phyloP scores from a whole-genome alignment of 768 basidiomycete species.

The Agaricus blazei region DNA sequence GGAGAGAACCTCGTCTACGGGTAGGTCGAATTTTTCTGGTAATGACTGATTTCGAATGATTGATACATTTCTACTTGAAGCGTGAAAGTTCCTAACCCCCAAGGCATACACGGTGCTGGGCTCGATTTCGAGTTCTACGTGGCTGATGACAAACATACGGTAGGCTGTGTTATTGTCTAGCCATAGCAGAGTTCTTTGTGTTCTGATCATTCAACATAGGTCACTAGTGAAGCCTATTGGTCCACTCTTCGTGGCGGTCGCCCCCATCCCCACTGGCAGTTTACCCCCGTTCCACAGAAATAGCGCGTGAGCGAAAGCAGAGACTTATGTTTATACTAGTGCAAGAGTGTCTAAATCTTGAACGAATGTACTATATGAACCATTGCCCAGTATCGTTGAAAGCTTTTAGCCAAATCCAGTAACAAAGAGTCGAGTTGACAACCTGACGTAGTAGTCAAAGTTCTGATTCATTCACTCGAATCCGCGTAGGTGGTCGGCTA shows the following conservation, averaged over 20 bases:
- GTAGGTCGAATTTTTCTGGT: not conserved
- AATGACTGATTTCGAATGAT: not conserved
- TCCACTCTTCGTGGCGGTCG: not conserved
- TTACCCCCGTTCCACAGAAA: not conserved
- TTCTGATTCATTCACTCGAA: no score
- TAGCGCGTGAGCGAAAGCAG: not conserved
- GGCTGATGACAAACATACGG: not conserved
- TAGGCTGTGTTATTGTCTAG: not conserved
- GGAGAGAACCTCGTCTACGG: not conserved
- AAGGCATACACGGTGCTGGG: not conserved
- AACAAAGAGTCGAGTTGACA: no score
- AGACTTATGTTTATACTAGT: not conserved
- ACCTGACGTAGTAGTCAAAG: no score
- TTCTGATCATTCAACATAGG: not conserved
- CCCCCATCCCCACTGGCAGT: conserved; percentile 2
- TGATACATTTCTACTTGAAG: not conserved
- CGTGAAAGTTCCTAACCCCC: not conserved
- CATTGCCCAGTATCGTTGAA: no score
- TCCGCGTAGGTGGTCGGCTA: no score
- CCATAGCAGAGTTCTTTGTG: not conserved
- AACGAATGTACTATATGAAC: no score
- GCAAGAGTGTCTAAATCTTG: not conserved
- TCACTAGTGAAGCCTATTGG: not conserved
- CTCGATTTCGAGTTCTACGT: not conserved
- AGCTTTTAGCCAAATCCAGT: no score